Conservation (phyloP, 1,284 basidiomycete genomes). For the Sanghuangporus sanghuang region DNA sequence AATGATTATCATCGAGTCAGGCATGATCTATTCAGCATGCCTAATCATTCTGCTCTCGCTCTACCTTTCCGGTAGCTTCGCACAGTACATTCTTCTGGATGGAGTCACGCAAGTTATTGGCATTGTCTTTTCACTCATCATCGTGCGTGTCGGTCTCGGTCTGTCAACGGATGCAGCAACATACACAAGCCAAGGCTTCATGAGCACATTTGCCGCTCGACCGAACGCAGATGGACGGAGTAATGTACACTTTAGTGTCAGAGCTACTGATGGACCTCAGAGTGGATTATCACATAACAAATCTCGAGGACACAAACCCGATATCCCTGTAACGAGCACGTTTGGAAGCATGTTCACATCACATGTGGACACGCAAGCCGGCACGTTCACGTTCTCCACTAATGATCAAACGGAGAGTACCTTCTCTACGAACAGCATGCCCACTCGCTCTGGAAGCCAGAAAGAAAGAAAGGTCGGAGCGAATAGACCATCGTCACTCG, state of each 20-base stretch:
- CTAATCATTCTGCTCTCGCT: slow-evolving; percentile 15
- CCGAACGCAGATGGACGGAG: neutral
- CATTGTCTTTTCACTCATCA: slow-evolving; percentile 30
- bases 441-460: neutral
- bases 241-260: neutral
- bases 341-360: neutral
- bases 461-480: neutral
- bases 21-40: slow-evolving; percentile 17
- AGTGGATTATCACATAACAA: neutral
- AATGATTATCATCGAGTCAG: slow-evolving; percentile 19
- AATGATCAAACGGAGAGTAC: neutral
- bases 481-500: neutral
- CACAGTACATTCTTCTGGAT: slow-evolving; percentile 6
- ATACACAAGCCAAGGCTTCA: neutral
- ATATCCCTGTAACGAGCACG: neutral
- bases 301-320: neutral
- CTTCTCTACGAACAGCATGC: neutral
- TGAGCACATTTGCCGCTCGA: slow-evolving; percentile 3
- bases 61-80: slow-evolving; percentile 15
- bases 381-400: neutral
- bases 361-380: neutral
- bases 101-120: neutral
- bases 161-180: slow-evolving; percentile 19
- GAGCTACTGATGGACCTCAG: neutral
- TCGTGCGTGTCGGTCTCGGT: slow-evolving; percentile 31